A percentile compares a stretch with the other conserved stretches of the same genome.
phyloP scores from a whole-genome alignment of 2,329 filamentous ascomycete genomes.

The Lasiodiplodia sp. region DNA sequence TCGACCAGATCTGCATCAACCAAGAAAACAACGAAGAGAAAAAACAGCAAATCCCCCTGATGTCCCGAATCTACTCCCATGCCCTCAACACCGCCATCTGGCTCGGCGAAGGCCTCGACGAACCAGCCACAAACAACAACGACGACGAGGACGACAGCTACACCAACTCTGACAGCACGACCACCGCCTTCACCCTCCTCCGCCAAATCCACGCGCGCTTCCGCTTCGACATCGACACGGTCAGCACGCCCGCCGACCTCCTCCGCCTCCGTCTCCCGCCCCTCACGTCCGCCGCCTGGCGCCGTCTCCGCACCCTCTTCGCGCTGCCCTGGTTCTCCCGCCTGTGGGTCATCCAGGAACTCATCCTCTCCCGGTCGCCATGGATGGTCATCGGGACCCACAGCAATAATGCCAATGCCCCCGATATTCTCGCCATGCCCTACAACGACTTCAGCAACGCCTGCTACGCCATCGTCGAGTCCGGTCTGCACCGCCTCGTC shows the following conservation, averaged over 20 bases:
- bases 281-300: constrained; percentile 32
- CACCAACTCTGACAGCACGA: too few species aligned
- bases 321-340: constrained; percentile 37
- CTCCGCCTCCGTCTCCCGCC: constrained; percentile 34
- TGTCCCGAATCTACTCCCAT: constrained; percentile 26
- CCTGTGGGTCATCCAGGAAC: constrained; percentile 40
- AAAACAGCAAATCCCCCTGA: constrained; percentile 23
- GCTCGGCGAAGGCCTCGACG: constrained; percentile 33
- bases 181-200: constrained; percentile 35
- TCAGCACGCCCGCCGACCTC: constrained; percentile 34
- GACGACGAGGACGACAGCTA: too few species aligned
- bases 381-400: constrained; percentile 15
- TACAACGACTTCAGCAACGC: constrained; percentile 37
- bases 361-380: constrained; percentile 35
- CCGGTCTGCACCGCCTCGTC: constrained; percentile 11
- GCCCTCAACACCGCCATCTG: constrained; percentile 26
- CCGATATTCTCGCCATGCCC: neutral
- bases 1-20: constrained; percentile 33
- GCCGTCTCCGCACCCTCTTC: constrained; percentile 34
- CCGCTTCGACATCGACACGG: constrained; percentile 33
- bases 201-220: constrained; percentile 31
- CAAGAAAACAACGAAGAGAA: constrained; percentile 29
- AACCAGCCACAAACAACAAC: constrained; percentile 34
- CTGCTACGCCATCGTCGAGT: constrained; percentile 30
- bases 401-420: neutral